phyloP scores from a whole-genome alignment of 345 rosid species.

The Microcos paniculata region DNA sequence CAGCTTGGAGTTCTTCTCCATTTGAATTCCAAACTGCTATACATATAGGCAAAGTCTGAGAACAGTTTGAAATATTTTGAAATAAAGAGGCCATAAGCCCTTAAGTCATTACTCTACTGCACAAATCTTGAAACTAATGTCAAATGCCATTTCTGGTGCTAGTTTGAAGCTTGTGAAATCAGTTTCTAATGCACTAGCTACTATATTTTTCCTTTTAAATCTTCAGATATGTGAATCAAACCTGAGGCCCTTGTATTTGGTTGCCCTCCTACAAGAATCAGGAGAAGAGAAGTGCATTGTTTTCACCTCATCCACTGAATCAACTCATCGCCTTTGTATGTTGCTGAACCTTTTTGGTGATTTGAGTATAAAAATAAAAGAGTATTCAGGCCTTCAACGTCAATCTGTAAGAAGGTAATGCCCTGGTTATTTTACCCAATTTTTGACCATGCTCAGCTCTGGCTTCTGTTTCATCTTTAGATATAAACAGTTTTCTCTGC shows the following conservation, averaged over 20 bases:
- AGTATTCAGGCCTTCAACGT: constrained; percentile 81
- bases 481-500: not conserved
- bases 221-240: constrained; percentile 71
- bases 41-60: not conserved
- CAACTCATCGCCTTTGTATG: constrained; percentile 80
- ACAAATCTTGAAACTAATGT: not conserved
- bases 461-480: not conserved
- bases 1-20: not conserved
- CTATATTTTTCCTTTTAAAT: not conserved
- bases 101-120: not conserved
- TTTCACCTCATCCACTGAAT: constrained; percentile 84
- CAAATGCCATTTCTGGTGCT: not conserved
- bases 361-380: constrained; percentile 69
- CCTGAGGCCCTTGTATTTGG: constrained; percentile 75
- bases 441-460: not conserved
- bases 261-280: constrained; percentile 68
- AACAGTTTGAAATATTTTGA: not conserved
- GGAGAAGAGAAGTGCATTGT: constrained; percentile 82
- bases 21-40: not conserved
- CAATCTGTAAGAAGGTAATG: constrained; percentile 79
- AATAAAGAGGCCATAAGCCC: not conserved
- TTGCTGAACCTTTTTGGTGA: constrained; percentile 76
- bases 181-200: constrained; percentile 3
- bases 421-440: constrained; percentile 7
- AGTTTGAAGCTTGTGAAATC: not conserved